Percentiles rank a stretch among this genome's conserved stretches.
phyloP scores from a whole-genome alignment of 257 asterid species.

The Lantana camara region DNA sequence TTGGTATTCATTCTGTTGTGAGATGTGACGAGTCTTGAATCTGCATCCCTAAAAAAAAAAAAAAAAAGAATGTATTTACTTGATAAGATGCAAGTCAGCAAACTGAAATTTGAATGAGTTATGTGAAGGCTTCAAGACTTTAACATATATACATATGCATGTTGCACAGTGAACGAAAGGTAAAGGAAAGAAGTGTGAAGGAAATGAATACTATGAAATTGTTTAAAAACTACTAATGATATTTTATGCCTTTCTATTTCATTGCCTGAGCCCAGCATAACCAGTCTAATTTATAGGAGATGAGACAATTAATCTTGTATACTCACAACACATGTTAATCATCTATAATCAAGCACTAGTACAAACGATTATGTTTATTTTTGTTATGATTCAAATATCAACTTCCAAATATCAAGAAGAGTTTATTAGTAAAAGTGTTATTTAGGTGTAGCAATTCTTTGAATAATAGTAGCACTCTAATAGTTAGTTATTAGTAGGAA shows the following conservation, averaged over 20 bases:
- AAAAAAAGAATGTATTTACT: no score
- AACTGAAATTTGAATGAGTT: no score
- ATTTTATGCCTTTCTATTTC: neutral
- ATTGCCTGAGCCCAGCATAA: neutral
- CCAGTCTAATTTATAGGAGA: neutral
- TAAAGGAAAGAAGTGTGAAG: neutral
- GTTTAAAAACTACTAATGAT: neutral
- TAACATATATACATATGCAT: no score
- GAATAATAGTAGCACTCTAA: no score
- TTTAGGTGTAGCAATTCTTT: no score
- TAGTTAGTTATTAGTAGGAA: no score
- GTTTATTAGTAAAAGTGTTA: no score
- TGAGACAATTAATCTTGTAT: neutral
- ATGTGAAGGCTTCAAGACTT: no score
- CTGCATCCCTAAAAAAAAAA: neutral
- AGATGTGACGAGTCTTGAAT: conserved; percentile 11
- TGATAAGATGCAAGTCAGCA: no score
- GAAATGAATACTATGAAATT: neutral
- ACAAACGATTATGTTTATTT: neutral
- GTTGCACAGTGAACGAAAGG: neutral
- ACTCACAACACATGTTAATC: neutral
- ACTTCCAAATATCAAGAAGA: no score
- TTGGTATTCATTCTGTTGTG: conserved; percentile 2
- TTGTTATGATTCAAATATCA: no score
- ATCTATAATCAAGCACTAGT: neutral